A percentile compares a stretch with the other conserved stretches of the same genome.
phyloP scores from a whole-genome alignment of 106 monocot species.

The Iris macrosiphon region DNA sequence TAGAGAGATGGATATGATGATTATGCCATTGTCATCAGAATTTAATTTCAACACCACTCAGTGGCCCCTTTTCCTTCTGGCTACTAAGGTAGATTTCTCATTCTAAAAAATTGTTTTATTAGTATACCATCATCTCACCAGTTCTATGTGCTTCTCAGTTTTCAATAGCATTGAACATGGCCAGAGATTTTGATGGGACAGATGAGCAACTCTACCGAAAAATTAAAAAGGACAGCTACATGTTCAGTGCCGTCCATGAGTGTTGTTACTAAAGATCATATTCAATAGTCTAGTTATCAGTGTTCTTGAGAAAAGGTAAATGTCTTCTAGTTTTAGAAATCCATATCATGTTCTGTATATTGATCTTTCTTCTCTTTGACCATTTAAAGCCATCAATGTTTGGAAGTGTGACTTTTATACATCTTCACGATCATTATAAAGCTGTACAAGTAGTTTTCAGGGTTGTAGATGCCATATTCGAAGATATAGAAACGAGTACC shows the following conservation, averaged over 20 bases:
- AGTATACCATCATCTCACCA: background rate
- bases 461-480: slow-evolving; percentile 33
- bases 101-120: background rate
- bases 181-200: slow-evolving; percentile 42
- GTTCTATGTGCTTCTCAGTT: slow-evolving; percentile 32
- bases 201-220: slow-evolving; percentile 37
- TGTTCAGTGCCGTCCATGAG: slow-evolving; percentile 56
- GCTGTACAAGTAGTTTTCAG: slow-evolving; percentile 29
- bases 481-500: slow-evolving; percentile 38
- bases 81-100: slow-evolving; percentile 35
- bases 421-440: too few relatives aligned
- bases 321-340: too few relatives aligned
- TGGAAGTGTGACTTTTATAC: too few relatives aligned
- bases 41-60: slow-evolving; percentile 16
- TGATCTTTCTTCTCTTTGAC: too few relatives aligned
- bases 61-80: slow-evolving; percentile 72
- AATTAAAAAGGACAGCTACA: slow-evolving; percentile 60
- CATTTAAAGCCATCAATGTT: too few relatives aligned
- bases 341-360: too few relatives aligned
- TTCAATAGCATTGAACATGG: slow-evolving; percentile 50
- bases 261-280: slow-evolving; percentile 53
- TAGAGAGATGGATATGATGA: slow-evolving; percentile 73
- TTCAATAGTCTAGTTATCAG: slow-evolving; percentile 41
- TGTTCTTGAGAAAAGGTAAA: slow-evolving; percentile 54
- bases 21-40: slow-evolving; percentile 42